These are phyloP conservation scores for Brassica balearica DNA, from an alignment of 441 rosid species.

Conservation along the genomic window DNA sequence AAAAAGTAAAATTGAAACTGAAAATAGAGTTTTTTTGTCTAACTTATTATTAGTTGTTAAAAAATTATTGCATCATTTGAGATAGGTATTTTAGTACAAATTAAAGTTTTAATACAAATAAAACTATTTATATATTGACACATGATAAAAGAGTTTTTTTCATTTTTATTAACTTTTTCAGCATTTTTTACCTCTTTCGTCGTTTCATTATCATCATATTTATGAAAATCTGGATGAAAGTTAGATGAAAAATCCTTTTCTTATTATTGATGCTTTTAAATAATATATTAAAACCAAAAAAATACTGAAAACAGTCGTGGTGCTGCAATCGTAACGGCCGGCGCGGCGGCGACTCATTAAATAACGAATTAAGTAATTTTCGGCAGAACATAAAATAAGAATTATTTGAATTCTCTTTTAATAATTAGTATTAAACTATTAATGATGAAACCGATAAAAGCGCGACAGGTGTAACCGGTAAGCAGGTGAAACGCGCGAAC, in stretches of 20 bases:
- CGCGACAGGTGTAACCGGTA: slow-evolving; percentile 36
- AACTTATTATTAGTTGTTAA: background rate
- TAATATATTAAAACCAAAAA: background rate
- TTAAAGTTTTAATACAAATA: background rate
- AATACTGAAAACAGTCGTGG: slow-evolving; percentile 28
- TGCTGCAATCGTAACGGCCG: slow-evolving; percentile 42
- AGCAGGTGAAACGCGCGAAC: slow-evolving; percentile 43
- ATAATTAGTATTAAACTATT: background rate
- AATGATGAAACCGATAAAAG: slow-evolving; percentile 34
- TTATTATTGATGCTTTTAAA: background rate
- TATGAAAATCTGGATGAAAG: background rate
- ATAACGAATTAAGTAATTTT: slow-evolving; percentile 7
- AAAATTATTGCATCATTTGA: too few species aligned
- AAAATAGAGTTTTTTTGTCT: background rate
- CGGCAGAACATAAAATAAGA: background rate
- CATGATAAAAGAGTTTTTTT: background rate
- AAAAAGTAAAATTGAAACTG: too few species aligned
- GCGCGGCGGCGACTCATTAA: slow-evolving; percentile 26
- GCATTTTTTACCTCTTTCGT: background rate
- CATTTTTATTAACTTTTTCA: background rate
- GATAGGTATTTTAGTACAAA: too few species aligned
- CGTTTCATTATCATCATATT: background rate
- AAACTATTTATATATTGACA: background rate
- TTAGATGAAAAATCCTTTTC: background rate
- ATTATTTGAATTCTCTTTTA: background rate